Base-by-base conservation (phyloP, 345 rosid species). In the Citrus sp. region DNA sequence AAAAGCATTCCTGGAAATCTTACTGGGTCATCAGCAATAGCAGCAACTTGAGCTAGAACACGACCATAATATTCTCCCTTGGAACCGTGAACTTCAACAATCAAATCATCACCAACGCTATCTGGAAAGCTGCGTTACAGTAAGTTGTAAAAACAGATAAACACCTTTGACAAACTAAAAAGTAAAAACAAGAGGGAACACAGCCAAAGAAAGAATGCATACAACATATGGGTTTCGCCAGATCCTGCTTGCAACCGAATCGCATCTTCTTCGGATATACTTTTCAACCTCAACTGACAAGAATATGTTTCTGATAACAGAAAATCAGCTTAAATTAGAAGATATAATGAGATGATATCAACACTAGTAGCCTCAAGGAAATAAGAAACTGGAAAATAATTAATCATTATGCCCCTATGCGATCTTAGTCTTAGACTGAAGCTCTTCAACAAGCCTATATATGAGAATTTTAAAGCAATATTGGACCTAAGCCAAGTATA, bases 161-260 rank as follows among this genome's bases (percentile, higher is more conserved):
- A 49, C 58, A 46, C 28, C 25, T 51, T 6, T 14, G 32, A 74
- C 6, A 37, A 38, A 69, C 77, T 75, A 81, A 72, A 28, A 38
- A 69, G 73, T 70, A 81, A 72, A 77, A 66, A 65, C 40, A 64
- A 32, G 25, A 21, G 49, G 46, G 60, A 80, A 54, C 46, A 72
- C 55, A 67, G 42, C 7, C 54, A 55, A 38, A 68, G 30, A 12
- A 78, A 82, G 67, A 66, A 18, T 73, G 84, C 98, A 72, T 94
- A 96, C 98, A 96, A 94, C 37, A 91, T 81, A 85, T 91, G 97
- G 9, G 86, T 79, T 88, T 96, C 98, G 70, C 92, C 90, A 62
- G 94, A 91, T 81, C 98, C 99, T 82, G 97, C 95, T 82, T 96
- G 98, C 80, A 93, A 80, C 78, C 83, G 85, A 56, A 91, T 62